phyloP scores from a whole-genome alignment of 2,329 filamentous ascomycete genomes.

The Fusarium protoensiforme region DNA sequence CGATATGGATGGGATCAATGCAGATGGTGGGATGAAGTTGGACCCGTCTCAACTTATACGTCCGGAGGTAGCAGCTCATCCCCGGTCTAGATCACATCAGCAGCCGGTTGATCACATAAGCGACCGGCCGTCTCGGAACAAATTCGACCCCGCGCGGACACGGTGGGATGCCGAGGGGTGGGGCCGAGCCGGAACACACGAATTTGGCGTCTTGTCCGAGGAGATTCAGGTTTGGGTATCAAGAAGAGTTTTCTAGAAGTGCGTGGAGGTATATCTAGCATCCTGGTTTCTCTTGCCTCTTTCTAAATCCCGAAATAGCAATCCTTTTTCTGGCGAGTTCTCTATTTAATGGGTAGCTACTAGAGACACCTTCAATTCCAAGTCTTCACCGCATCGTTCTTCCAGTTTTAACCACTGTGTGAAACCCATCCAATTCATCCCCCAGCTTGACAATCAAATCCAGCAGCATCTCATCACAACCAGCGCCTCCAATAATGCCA shows the following conservation, averaged over 20 bases:
- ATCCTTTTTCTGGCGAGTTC: not conserved
- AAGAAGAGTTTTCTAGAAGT: not conserved
- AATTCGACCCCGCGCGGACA: constrained; percentile 11
- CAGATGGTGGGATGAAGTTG: not conserved
- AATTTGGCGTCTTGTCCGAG: not conserved
- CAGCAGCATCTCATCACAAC: not conserved
- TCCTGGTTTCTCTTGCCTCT: not conserved
- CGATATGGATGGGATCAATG: not conserved
- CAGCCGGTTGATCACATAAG: constrained; percentile 27
- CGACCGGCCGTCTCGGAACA: constrained; percentile 2
- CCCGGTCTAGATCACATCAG: constrained; percentile 18
- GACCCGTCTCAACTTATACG: constrained; percentile 5
- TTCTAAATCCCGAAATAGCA: too few relatives aligned
- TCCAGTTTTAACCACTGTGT: not conserved
- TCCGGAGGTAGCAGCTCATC: not conserved
- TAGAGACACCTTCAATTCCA: not conserved
- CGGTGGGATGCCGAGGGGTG: constrained; percentile 29
- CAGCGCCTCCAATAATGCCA: not conserved
- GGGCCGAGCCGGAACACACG: not conserved
- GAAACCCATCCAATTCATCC: not conserved
- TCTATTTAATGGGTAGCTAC: not conserved
- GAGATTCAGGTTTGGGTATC: not conserved
- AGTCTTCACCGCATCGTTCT: not conserved
- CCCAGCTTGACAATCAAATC: not conserved
- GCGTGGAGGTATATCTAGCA: not conserved